Conservation (phyloP, 768 basidiomycete genomes). For the Tylopilus plumbeoviolaceoides region DNA sequence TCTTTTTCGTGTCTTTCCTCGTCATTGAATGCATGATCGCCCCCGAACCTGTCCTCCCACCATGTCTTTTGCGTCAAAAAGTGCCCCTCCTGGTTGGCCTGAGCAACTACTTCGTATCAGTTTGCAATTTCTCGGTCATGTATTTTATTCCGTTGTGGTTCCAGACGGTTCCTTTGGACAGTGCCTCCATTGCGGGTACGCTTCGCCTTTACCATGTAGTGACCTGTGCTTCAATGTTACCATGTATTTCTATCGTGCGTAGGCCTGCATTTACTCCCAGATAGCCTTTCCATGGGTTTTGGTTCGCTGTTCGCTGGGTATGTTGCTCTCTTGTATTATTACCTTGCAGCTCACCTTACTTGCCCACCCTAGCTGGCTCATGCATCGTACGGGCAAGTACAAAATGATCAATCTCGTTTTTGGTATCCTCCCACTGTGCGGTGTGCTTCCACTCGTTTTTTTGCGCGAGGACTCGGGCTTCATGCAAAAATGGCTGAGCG, state of each 20-base stretch:
- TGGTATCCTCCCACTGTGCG: constrained; percentile 45
- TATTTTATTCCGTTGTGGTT: constrained; percentile 84
- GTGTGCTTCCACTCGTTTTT: constrained; percentile 36
- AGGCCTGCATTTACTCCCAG: constrained; percentile 49
- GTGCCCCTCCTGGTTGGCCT: constrained; percentile 67
- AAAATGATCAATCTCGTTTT: constrained; percentile 44
- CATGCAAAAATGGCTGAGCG: constrained; percentile 19
- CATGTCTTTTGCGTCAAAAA: constrained; percentile 56
- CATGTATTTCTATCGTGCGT: background rate
- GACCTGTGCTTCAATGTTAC: background rate
- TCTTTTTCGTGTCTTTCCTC: constrained; percentile 52
- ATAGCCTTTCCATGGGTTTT: constrained; percentile 44
- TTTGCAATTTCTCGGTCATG: constrained; percentile 70
- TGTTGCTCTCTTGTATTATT: background rate
- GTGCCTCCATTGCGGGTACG: constrained; percentile 60
- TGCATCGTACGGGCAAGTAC: constrained; percentile 51
- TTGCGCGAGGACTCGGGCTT: constrained; percentile 22
- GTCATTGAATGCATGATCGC: constrained; percentile 58
- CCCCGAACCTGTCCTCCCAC: constrained; percentile 67
- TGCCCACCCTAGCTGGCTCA: constrained; percentile 34
- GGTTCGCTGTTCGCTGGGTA: constrained; percentile 51
- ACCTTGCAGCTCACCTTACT: background rate
- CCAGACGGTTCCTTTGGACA: constrained; percentile 68
- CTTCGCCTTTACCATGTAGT: background rate
- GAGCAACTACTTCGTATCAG: constrained; percentile 69